Conservation (phyloP, 257 asterid species). For the Rubia yunnanensis region DNA sequence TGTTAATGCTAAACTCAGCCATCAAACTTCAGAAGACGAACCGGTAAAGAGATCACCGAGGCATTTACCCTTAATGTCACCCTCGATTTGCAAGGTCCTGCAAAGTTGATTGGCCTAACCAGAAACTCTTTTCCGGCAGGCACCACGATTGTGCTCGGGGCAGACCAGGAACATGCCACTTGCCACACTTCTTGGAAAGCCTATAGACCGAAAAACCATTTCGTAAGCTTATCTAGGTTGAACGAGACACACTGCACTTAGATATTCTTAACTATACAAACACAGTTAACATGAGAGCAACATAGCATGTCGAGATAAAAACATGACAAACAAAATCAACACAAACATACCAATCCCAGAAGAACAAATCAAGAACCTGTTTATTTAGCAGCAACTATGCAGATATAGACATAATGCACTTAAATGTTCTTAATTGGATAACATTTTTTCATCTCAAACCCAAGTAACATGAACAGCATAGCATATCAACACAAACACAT, state of each 20-base stretch:
- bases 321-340: neutral
- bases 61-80: constrained; percentile 43
- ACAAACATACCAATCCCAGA: neutral
- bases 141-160: constrained; percentile 34
- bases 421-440: no score
- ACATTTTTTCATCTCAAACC: neutral
- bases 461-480: no score
- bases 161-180: constrained; percentile 36
- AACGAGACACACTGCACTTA: neutral
- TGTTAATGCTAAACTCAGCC: neutral
- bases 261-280: neutral
- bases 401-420: no score
- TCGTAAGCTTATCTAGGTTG: neutral
- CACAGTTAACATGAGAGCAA: neutral
- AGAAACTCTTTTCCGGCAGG: constrained; percentile 36
- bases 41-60: no score
- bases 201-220: constrained; percentile 21
- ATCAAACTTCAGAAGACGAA: neutral
- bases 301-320: neutral
- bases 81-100: constrained; percentile 66
- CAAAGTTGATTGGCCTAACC: constrained; percentile 43
- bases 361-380: neutral
- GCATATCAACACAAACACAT: no score
- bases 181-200: constrained; percentile 50
- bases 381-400: neutral